Conservation (phyloP, 1,284 basidiomycete genomes). For the Heterobasidion occidentale region DNA sequence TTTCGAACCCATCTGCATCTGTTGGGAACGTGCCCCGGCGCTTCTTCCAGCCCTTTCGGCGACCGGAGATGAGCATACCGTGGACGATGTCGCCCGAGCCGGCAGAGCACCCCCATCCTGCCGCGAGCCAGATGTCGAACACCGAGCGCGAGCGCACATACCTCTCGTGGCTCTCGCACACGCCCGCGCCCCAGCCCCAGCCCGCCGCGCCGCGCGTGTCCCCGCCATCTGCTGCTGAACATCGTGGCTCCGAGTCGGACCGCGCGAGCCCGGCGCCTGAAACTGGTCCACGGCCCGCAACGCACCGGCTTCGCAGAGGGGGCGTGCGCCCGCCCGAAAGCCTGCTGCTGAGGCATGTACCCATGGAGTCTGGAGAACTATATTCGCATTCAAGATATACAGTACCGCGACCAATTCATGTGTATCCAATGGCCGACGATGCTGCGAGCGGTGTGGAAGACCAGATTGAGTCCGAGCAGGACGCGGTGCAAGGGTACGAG, state of each 20-base stretch:
- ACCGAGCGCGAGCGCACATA: slow-evolving; percentile 7
- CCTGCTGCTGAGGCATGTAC: slow-evolving; percentile 2
- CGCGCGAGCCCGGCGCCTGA: not conserved
- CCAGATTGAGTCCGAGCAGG: not conserved
- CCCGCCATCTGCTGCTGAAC: not conserved
- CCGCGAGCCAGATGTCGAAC: not conserved
- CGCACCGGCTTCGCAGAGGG: slow-evolving; percentile 10
- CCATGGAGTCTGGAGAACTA: not conserved
- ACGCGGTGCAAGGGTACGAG: not conserved
- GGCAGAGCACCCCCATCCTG: not conserved
- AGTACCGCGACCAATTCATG: not conserved
- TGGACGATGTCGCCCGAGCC: slow-evolving; percentile 6
- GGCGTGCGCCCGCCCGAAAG: slow-evolving; percentile 11
- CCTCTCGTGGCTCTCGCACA: slow-evolving; percentile 10
- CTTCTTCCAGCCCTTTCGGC: slow-evolving; percentile 11
- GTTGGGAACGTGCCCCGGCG: not conserved
- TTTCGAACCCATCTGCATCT: too few species aligned
- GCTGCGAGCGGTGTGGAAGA: not conserved
- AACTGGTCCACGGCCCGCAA: slow-evolving; percentile 4
- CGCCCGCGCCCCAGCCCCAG: not conserved
- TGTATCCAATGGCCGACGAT: not conserved
- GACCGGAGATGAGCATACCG: slow-evolving; percentile 5
- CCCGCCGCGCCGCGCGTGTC: not conserved
- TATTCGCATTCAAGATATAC: not conserved
- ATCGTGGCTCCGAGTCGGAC: not conserved